phyloP scores from a whole-genome alignment of 139 green algal genomes.

The Ulvella scutata region DNA sequence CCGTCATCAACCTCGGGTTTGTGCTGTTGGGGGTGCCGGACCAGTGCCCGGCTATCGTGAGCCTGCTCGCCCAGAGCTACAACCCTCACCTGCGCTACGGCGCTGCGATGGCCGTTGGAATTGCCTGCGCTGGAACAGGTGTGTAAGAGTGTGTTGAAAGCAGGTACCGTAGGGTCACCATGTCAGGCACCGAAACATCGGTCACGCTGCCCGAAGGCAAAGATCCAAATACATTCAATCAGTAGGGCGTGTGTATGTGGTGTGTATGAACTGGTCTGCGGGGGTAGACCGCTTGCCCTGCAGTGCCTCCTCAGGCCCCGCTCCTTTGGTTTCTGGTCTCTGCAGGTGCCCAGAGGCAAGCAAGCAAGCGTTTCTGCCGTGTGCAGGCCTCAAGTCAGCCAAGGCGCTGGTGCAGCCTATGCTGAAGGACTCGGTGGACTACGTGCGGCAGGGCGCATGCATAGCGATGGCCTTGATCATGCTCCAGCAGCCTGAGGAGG shows the following conservation, averaged over 20 bases:
- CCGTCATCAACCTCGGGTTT: slow-evolving; percentile 85
- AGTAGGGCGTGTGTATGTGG: too few species aligned
- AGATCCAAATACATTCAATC: too few species aligned
- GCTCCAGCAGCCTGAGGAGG: slow-evolving; percentile 64
- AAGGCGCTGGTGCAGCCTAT: slow-evolving; percentile 76
- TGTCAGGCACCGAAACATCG: too few species aligned
- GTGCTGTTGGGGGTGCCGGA: slow-evolving; percentile 72
- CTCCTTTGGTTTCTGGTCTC: too few species aligned
- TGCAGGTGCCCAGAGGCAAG: too few species aligned
- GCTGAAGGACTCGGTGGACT: slow-evolving; percentile 71
- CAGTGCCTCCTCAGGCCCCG: too few species aligned
- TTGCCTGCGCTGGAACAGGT: slow-evolving; percentile 78
- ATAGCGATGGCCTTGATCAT: slow-evolving; percentile 87
- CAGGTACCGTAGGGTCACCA: too few species aligned
- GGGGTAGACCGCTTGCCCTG: too few species aligned
- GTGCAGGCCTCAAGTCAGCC: slow-evolving; percentile 40
- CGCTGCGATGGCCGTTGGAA: slow-evolving; percentile 90
- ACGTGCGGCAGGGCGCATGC: slow-evolving; percentile 79
- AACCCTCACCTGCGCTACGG: slow-evolving; percentile 92
- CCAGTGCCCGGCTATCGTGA: slow-evolving; percentile 83
- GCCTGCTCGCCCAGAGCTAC: slow-evolving; percentile 87
- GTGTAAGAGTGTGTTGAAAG: too few species aligned
- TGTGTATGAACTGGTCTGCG: too few species aligned
- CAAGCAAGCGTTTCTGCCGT: too few species aligned
- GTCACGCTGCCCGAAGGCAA: too few species aligned